These are phyloP conservation scores for Setaria italica DNA, from an alignment of 202 grass and related monocot species.

Conservation along the genomic window DNA sequence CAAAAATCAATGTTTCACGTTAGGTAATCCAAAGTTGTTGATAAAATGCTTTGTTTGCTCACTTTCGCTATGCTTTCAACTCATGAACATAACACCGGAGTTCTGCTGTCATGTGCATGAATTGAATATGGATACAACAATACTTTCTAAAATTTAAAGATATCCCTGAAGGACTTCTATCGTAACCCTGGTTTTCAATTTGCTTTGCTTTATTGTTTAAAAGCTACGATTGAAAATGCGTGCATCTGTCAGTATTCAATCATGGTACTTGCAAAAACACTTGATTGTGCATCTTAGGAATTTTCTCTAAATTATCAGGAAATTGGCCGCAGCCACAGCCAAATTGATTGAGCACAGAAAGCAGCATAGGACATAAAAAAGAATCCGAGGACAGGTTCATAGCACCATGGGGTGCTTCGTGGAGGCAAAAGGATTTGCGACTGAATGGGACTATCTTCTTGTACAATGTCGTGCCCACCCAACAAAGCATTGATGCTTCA, in stretches of 20 bases:
- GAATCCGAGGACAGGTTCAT: not conserved
- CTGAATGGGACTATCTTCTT: not conserved
- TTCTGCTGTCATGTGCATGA: not conserved
- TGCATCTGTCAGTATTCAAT: not conserved
- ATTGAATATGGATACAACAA: not conserved
- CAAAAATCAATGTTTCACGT: constrained; percentile 13
- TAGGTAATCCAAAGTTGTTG: not conserved
- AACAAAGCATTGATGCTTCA: not conserved
- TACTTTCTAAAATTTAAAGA: constrained; percentile 11
- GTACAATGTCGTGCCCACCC: not conserved
- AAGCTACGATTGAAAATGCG: not conserved
- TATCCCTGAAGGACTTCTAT: constrained; percentile 4
- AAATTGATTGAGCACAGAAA: not conserved
- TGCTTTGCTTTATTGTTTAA: not conserved
- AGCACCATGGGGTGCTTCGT: not conserved
- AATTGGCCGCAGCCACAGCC: not conserved
- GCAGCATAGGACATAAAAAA: not conserved
- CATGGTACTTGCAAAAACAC: not conserved
- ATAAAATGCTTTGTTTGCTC: constrained; percentile 13
- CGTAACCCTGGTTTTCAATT: constrained; percentile 17
- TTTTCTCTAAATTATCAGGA: constrained; percentile 23
- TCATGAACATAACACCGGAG: not conserved
- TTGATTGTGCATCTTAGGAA: not conserved
- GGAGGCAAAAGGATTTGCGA: not conserved
- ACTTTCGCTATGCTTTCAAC: not conserved